phyloP scores from a whole-genome alignment of 768 basidiomycete species.

The Russula griseocarnosa region DNA sequence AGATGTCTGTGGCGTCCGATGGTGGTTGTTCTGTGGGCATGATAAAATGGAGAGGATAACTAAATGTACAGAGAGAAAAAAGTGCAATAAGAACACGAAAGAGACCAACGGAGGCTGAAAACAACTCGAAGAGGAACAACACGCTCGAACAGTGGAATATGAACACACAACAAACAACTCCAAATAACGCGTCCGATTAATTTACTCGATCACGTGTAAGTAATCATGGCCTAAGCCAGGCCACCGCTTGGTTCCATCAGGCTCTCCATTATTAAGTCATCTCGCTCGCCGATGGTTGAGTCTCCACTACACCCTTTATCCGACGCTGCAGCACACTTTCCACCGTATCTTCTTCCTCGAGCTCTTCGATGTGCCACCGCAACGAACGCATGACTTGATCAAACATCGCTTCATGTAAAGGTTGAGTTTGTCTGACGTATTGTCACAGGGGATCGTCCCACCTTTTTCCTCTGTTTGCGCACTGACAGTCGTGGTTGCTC shows the following conservation, averaged over 20 bases:
- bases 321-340: constrained; percentile 40
- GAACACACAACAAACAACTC: constrained; percentile 21
- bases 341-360: constrained; percentile 46
- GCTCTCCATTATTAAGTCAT: constrained; percentile 41
- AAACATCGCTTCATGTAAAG: constrained; percentile 34
- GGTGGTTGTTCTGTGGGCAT: constrained; percentile 35
- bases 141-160: constrained; percentile 7
- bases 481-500: constrained; percentile 30
- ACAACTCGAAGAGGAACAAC: neutral
- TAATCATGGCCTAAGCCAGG: neutral
- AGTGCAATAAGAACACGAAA: neutral
- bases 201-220: constrained; percentile 12
- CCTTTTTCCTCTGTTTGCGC: constrained; percentile 38
- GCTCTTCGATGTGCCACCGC: constrained; percentile 36
- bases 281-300: constrained; percentile 37
- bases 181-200: constrained; percentile 23
- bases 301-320: constrained; percentile 38
- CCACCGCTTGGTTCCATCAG: constrained; percentile 34
- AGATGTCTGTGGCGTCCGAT: constrained; percentile 52
- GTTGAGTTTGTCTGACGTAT: neutral
- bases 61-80: constrained; percentile 21
- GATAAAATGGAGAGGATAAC: constrained; percentile 25
- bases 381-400: constrained; percentile 40
- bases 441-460: constrained; percentile 23
- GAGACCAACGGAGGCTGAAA: neutral